Evolutionary conservation across 768 basidiomycete species (phyloP).

Genomic region (Phaffia tasmanica): DNA sequence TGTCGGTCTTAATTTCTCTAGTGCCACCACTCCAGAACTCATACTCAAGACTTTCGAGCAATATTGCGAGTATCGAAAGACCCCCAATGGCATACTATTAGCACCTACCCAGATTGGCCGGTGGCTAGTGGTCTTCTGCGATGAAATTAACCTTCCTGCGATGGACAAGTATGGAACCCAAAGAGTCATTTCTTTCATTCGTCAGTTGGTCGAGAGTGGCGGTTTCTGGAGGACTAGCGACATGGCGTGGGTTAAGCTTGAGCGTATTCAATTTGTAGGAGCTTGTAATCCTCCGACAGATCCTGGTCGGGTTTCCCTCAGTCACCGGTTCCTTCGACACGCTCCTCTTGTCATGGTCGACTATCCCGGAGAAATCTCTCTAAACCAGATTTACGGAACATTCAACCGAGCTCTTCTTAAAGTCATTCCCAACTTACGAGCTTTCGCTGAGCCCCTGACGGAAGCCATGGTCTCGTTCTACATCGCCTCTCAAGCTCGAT

Average conservation of each 20-base stretch:
- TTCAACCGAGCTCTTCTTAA: slow-evolving; percentile 94
- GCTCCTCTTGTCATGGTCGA: slow-evolving; percentile 98
- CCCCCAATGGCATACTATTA: slow-evolving; percentile 92
- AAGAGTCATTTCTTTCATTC: slow-evolving; percentile 93
- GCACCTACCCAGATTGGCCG: slow-evolving; percentile 89
- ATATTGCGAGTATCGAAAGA: slow-evolving; percentile 98
- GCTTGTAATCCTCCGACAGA: slow-evolving; percentile 99
- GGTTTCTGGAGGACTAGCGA: slow-evolving; percentile 92
- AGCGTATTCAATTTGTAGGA: slow-evolving; percentile 98
- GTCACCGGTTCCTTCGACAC: slow-evolving; percentile 92
- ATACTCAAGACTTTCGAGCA: slow-evolving; percentile 99
- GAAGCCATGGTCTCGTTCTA: slow-evolving; percentile 97
- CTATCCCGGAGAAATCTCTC: slow-evolving; percentile 90
- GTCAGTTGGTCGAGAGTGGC: slow-evolving; percentile 86
- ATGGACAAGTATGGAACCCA: slow-evolving; percentile 97
- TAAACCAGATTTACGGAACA: slow-evolving; percentile 97
- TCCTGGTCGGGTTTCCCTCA: slow-evolving; percentile 96
- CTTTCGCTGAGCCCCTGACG: slow-evolving; percentile 86
- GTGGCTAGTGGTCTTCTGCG: slow-evolving; percentile 99
- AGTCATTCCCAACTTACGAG: slow-evolving; percentile 82
- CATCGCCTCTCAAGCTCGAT: slow-evolving; percentile 80
- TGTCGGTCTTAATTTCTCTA: slow-evolving; percentile 97
- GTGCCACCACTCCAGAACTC: slow-evolving; percentile 93
- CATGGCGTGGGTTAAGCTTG: slow-evolving; percentile 93
- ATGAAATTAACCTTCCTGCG: slow-evolving; percentile 96